Evolutionary conservation across 129 eudicot genomes (phyloP).

Genomic region (Solidago caesia): DNA sequence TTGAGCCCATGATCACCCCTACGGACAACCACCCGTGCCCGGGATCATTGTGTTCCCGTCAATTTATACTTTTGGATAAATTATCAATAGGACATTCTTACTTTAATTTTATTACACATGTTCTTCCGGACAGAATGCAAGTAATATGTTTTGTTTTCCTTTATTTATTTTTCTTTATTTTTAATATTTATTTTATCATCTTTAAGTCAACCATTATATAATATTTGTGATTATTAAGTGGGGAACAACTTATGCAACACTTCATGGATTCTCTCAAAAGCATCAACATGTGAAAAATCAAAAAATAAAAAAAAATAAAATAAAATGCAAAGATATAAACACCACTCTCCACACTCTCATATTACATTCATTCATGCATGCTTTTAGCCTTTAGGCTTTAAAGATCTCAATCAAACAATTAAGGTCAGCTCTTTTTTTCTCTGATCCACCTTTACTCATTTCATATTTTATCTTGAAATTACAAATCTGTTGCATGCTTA

Average conservation of each 20-base stretch:
- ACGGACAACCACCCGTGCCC: too few species aligned
- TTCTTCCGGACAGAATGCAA: too few species aligned
- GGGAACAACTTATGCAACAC: conserved; percentile 24
- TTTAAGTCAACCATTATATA: too few species aligned
- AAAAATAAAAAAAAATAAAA: background rate
- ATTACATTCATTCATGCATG: conserved; percentile 19
- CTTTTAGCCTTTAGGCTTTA: conserved; percentile 18
- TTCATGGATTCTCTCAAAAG: conserved; percentile 29
- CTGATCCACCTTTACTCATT: conserved; percentile 17
- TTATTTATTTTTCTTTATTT: too few species aligned
- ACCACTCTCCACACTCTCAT: conserved; percentile 11
- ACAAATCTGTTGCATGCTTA: background rate
- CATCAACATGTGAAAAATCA: conserved; percentile 25
- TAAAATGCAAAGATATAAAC: conserved; percentile 19
- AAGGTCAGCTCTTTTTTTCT: conserved; percentile 24
- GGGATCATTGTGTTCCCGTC: too few species aligned
- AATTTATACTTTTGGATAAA: too few species aligned
- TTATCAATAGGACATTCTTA: too few species aligned
- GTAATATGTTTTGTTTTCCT: too few species aligned
- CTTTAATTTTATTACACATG: too few species aligned
- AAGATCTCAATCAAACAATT: conserved; percentile 17
- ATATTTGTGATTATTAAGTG: too few species aligned
- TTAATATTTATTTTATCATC: too few species aligned
- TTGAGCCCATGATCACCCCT: too few species aligned
- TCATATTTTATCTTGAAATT: background rate